phyloP scores from a whole-genome alignment of 164 flowering plant species.

The Magnolia officinalis region DNA sequence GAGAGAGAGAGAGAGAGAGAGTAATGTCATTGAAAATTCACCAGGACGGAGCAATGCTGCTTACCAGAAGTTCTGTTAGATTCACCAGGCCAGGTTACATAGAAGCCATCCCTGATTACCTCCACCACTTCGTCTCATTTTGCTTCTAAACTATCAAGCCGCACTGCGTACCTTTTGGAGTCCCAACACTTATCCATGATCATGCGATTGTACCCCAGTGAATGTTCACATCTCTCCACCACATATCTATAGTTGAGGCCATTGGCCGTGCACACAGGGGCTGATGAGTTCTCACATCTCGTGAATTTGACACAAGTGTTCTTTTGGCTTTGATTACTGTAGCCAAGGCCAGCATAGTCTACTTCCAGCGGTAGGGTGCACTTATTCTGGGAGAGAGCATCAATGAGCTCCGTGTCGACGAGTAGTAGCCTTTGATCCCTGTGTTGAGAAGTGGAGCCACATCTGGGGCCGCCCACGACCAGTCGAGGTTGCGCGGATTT shows the following conservation, averaged over 20 bases:
- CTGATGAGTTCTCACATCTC: background rate
- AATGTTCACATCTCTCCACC: no score
- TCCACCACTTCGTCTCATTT: background rate
- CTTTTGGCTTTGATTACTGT: background rate
- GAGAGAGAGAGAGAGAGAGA: background rate
- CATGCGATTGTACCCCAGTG: no score
- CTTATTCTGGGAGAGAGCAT: background rate
- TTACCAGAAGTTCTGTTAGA: background rate
- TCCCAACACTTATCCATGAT: background rate
- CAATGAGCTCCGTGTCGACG: background rate
- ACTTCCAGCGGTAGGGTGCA: background rate
- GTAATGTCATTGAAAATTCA: background rate
- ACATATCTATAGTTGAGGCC: no score
- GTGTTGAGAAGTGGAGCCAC: no score
- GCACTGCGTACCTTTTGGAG: background rate
- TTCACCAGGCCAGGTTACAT: background rate
- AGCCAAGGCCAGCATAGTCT: background rate
- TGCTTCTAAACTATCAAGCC: background rate
- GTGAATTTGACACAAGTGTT: background rate
- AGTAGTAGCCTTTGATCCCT: background rate
- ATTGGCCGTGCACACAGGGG: no score
- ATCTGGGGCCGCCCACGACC: no score
- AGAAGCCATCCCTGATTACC: background rate
- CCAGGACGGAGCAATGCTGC: background rate
- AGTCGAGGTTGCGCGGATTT: no score